Conservation (phyloP, 108 stramenopile species). For the Bacterosira constricta region DNA sequence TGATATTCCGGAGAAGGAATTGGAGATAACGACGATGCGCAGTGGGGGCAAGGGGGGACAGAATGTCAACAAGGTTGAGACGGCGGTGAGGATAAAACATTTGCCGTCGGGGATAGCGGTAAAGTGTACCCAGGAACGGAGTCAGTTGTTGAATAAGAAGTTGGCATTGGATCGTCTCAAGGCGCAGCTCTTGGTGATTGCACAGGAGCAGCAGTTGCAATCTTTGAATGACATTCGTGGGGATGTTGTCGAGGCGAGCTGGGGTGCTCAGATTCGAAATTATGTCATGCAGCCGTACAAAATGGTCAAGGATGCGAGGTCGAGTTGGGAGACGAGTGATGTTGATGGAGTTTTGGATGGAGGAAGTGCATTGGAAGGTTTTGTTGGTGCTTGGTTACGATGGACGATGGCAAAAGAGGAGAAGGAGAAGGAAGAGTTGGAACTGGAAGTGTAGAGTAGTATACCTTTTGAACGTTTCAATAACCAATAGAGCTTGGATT, state of each 20-base stretch:
- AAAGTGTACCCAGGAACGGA: slow-evolving; percentile 94
- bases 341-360: slow-evolving; percentile 88
- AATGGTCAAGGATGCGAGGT: slow-evolving; percentile 95
- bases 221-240: slow-evolving; percentile 80
- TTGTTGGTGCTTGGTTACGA: slow-evolving; percentile 67
- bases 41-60: slow-evolving; percentile 97
- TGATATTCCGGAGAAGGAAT: slow-evolving; percentile 79
- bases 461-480: too few relatives aligned
- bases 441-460: slow-evolving; percentile 12
- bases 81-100: slow-evolving; percentile 95
- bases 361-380: slow-evolving; percentile 71
- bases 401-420: slow-evolving; percentile 60
- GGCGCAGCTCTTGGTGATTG: slow-evolving; percentile 81
- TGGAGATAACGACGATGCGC: slow-evolving; percentile 87
- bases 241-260: slow-evolving; percentile 85
- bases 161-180: slow-evolving; percentile 88
- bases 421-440: slow-evolving; percentile 37
- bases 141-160: slow-evolving; percentile 86
- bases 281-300: slow-evolving; percentile 98
- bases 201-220: slow-evolving; percentile 68
- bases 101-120: slow-evolving; percentile 94
- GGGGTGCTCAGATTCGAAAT: slow-evolving; percentile 90
- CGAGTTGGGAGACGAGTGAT: slow-evolving; percentile 86
- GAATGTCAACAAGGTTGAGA: slow-evolving; percentile 99
- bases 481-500: too few relatives aligned